Evolutionary conservation across 805 yeast genomes (phyloP).

Genomic region (Suhomyces prunicola): DNA sequence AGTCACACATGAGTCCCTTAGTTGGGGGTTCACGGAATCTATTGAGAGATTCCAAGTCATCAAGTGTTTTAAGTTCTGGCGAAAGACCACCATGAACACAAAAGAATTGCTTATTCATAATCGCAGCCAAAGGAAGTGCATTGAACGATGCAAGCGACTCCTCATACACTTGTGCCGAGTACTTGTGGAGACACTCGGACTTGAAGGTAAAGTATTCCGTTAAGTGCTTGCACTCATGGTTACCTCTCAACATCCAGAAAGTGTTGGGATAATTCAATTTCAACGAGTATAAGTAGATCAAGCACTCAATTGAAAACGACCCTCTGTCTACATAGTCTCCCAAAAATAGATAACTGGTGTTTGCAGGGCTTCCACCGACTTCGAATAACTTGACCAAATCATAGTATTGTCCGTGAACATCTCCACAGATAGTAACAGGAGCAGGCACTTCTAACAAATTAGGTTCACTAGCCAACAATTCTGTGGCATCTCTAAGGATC

Average conservation of each 20-base stretch:
- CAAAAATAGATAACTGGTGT: constrained; percentile 74
- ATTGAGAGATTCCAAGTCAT: constrained; percentile 66
- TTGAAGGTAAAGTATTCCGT: constrained; percentile 93
- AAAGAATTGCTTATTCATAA: constrained; percentile 90
- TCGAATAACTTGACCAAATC: constrained; percentile 89
- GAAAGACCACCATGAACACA: constrained; percentile 97
- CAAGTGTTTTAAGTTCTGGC: constrained; percentile 70
- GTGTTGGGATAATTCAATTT: constrained; percentile 73
- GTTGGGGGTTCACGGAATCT: constrained; percentile 93
- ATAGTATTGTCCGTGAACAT: constrained; percentile 92
- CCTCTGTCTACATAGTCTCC: constrained; percentile 98
- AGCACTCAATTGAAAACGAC: constrained; percentile 78
- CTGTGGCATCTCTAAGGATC: constrained; percentile 65
- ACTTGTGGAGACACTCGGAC: constrained; percentile 85
- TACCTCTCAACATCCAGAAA: constrained; percentile 84
- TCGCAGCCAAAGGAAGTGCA: constrained; percentile 85
- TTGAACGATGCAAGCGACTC: constrained; percentile 77
- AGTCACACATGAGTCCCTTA: constrained; percentile 88
- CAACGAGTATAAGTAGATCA: constrained; percentile 71
- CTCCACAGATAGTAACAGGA: constrained; percentile 96
- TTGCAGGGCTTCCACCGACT: constrained; percentile 84
- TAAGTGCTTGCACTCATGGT: constrained; percentile 91
- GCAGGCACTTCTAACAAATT: constrained; percentile 79
- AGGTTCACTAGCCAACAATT: constrained; percentile 65
- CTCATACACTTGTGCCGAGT: constrained; percentile 61